Base-by-base conservation (phyloP, 768 basidiomycete species). In the Pulveroboletus sp. region DNA sequence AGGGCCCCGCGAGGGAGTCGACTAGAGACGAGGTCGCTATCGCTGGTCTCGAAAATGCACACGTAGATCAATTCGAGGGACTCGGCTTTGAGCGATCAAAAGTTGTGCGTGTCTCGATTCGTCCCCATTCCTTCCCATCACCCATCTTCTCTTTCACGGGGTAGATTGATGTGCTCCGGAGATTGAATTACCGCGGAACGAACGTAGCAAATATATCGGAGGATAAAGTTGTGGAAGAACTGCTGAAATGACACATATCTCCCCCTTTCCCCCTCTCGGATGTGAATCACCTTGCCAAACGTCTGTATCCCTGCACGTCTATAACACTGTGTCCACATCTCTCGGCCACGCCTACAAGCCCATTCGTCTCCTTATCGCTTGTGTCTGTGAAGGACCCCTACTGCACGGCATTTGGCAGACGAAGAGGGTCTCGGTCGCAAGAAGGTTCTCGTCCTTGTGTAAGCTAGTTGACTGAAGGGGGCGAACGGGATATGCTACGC, bases 121-220 rank as follows among this genome's bases (percentile, higher is more conserved):
- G 14, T 36, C 12, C 30, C 10, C 33, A 35, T 27, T 40, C 28
- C 26, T 14, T 24, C 8, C 30, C 12, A 26, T 43, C 38, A 46
- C 41, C 52, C 39, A 56, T 39, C 49, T 43, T 26, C 32, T 32
- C 31, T 47, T 32, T 21, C 35, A 26, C 18, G 40, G 49, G 49
- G 21, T 46, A 93, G 90, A 89, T 94, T 52, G 92, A 93, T 62
- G 87, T 85, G n/a, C 77, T 95, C 52, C 80, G 86, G 57, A 76
- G 89, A 60, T 64, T 94, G 64, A 94, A 95, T 67, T 95, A 95
- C 71, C 82, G 92, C 8, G 83, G 93, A 24, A 72, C 80, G 15
- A 93, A 93, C 63, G 82, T 86, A 40, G 75, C 83, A 12, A 84
- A 86, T 68, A 87, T 91, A 66, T 69, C 80, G 37, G 89, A 92